These are phyloP conservation scores for Chaetoceros muelleri DNA, from an alignment of 108 stramenopile species.

Conservation along the genomic window DNA sequence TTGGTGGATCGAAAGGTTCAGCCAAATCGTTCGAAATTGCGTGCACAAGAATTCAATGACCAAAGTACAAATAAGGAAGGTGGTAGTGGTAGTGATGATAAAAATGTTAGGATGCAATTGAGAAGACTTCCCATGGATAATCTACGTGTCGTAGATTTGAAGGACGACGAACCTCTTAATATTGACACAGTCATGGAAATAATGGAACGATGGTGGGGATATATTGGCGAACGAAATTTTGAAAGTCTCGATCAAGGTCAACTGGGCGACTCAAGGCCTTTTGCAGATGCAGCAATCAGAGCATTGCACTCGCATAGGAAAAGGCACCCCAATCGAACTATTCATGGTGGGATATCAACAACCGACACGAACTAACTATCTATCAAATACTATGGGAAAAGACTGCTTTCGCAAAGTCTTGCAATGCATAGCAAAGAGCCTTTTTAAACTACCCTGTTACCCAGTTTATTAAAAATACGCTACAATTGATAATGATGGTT, in stretches of 20 bases:
- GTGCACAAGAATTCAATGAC: conserved; percentile 30
- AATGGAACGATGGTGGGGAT: conserved; percentile 68
- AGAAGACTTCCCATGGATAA: conserved; percentile 41
- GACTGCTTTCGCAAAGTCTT: too few relatives aligned
- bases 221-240: conserved; percentile 15
- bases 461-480: too few relatives aligned
- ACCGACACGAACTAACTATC: too few relatives aligned
- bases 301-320: conserved; percentile 49
- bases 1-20: conserved; percentile 70
- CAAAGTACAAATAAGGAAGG: not conserved
- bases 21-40: conserved; percentile 39
- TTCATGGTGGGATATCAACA: conserved; percentile 23
- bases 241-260: not conserved
- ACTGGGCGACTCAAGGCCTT: conserved; percentile 18
- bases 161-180: conserved; percentile 57
- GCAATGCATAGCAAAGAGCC: too few relatives aligned
- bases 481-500: too few relatives aligned
- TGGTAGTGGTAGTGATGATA: not conserved
- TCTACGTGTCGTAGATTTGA: conserved; percentile 25
- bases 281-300: conserved; percentile 38
- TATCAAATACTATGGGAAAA: too few relatives aligned
- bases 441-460: too few relatives aligned
- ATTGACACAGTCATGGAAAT: conserved; percentile 67
- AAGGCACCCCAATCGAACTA: conserved; percentile 54
- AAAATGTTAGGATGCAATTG: conserved; percentile 7